Conservation (phyloP, 257 asterid genomes). For the Salvia hispanica region DNA sequence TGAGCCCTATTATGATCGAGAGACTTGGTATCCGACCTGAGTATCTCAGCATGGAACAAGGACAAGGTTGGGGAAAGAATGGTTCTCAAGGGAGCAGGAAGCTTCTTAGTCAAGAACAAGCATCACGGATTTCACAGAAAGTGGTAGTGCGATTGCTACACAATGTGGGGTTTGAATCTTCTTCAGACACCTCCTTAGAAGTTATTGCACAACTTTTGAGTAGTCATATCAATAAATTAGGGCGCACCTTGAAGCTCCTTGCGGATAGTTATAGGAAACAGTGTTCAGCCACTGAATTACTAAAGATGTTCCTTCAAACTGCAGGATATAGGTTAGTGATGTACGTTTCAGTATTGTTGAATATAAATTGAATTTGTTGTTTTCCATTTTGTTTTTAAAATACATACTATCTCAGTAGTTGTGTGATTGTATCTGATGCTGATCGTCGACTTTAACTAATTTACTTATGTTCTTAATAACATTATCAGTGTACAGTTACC, state of each 20-base stretch:
- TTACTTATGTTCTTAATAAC: constrained; percentile 3
- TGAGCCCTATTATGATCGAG: constrained; percentile 93
- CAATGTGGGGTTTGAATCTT: constrained; percentile 77
- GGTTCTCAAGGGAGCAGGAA: constrained; percentile 61
- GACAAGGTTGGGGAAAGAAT: constrained; percentile 66
- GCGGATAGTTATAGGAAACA: constrained; percentile 86
- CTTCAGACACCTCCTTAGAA: constrained; percentile 72
- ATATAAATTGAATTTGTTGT: constrained; percentile 20
- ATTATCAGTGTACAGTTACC: constrained; percentile 8
- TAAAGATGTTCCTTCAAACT: constrained; percentile 91
- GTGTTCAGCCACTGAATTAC: constrained; percentile 81
- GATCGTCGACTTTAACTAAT: constrained; percentile 18
- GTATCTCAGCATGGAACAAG: constrained; percentile 81
- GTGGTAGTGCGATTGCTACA: constrained; percentile 74
- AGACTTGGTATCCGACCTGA: constrained; percentile 93
- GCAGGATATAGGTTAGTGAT: constrained; percentile 72
- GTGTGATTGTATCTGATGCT: constrained; percentile 22
- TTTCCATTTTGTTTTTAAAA: constrained; percentile 15
- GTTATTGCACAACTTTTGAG: constrained; percentile 76
- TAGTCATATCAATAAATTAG: constrained; percentile 75
- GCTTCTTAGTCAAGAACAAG: constrained; percentile 76
- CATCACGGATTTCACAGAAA: constrained; percentile 67
- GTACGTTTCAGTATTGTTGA: constrained; percentile 28
- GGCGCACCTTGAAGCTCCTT: constrained; percentile 73
- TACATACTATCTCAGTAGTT: constrained; percentile 7